These are phyloP conservation scores for Candida arabinofermentans DNA, from an alignment of 805 yeast species.

Conservation along the genomic window DNA sequence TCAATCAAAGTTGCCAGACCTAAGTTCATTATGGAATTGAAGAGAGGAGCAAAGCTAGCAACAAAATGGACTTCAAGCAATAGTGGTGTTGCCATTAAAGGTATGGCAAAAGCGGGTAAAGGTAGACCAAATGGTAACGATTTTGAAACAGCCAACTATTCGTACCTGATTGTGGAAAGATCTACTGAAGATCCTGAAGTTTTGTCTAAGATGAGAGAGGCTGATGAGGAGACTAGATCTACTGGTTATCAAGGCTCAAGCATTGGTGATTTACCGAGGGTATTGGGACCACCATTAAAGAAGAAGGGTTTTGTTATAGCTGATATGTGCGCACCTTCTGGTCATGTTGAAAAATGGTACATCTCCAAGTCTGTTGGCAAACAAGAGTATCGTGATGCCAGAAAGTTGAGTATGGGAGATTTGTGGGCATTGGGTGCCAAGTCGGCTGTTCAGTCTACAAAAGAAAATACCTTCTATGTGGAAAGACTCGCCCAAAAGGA, in stretches of 20 bases:
- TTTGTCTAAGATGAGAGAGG: slow-evolving; percentile 15
- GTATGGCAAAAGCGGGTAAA: slow-evolving; percentile 52
- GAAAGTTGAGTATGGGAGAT: slow-evolving; percentile 83
- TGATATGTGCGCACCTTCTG: slow-evolving; percentile 75
- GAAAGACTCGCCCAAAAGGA: slow-evolving; percentile 34
- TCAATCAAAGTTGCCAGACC: slow-evolving; percentile 74
- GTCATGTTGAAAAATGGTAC: slow-evolving; percentile 82
- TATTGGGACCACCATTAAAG: slow-evolving; percentile 66
- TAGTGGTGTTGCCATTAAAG: slow-evolving; percentile 51
- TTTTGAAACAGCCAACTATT: slow-evolving; percentile 65
- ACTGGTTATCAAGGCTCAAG: slow-evolving; percentile 26
- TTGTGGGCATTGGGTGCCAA: slow-evolving; percentile 77
- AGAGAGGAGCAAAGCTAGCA: slow-evolving; percentile 73
- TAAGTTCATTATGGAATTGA: slow-evolving; percentile 72
- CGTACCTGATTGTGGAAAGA: slow-evolving; percentile 72
- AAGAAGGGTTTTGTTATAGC: slow-evolving; percentile 78
- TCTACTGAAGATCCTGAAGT: slow-evolving; percentile 36
- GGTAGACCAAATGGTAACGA: slow-evolving; percentile 75
- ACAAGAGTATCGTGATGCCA: slow-evolving; percentile 81
- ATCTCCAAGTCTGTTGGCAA: slow-evolving; percentile 74
- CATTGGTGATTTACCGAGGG: slow-evolving; percentile 62
- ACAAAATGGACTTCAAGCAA: slow-evolving; percentile 63
- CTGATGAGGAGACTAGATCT: slow-evolving; percentile 13
- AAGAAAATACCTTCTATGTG: slow-evolving; percentile 29
- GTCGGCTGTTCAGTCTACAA: slow-evolving; percentile 37